Evolutionary conservation across 352 stramenopile species (phyloP).

Genomic region (Globisporangium polare): DNA sequence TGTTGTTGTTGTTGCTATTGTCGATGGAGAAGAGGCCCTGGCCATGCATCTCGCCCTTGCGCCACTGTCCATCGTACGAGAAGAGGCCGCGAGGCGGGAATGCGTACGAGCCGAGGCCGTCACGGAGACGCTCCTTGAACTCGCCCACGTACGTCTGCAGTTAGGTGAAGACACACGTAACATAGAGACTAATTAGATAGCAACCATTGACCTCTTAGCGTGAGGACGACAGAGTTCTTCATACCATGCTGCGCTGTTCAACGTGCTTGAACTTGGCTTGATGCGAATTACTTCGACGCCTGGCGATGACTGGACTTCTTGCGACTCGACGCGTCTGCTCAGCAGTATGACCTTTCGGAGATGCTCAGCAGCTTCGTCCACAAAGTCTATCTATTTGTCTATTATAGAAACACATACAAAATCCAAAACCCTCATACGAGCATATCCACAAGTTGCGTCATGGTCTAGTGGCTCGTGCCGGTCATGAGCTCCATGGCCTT

Average conservation of each 20-base stretch:
- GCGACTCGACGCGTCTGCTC: background rate
- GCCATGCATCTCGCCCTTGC: conserved; percentile 54
- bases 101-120: conserved; percentile 40
- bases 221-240: background rate
- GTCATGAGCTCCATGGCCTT: conserved; percentile 71
- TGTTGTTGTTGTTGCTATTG: conserved; percentile 13
- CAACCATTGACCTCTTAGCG: too few species aligned
- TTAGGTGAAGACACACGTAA: too few species aligned
- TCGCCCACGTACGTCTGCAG: conserved; percentile 36
- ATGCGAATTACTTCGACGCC: background rate
- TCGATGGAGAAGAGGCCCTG: conserved; percentile 34
- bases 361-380: background rate
- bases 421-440: background rate
- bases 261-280: background rate
- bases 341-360: background rate
- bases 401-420: conserved; percentile 1
- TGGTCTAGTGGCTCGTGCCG: conserved; percentile 19
- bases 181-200: too few species aligned
- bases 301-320: background rate
- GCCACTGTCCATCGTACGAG: conserved; percentile 68
- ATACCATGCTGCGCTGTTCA: too few species aligned
- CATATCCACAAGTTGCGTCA: too few species aligned
- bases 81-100: conserved; percentile 40
- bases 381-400: background rate
- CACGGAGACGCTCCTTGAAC: conserved; percentile 34